A percentile compares a stretch with the other conserved stretches of the same genome.
Evolutionary conservation across 2,329 filamentous ascomycete species (phyloP).

Genomic region (Ascochyta pisi): DNA sequence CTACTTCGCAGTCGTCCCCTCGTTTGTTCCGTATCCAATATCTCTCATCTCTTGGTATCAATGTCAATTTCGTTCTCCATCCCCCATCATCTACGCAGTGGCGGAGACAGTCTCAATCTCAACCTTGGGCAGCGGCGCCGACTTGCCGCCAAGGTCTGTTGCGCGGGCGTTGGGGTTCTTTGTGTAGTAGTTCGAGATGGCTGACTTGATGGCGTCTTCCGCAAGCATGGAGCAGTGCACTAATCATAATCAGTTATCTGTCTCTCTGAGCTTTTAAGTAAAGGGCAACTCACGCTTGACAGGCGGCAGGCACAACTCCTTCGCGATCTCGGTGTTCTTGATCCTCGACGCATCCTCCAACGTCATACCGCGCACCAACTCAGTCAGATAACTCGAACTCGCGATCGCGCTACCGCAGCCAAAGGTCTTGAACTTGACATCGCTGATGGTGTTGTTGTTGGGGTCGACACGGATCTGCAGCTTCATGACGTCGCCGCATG

Average conservation of each 20-base stretch:
- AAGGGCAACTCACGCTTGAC: slow-evolving; percentile 73
- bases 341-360: slow-evolving; percentile 91
- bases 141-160: slow-evolving; percentile 80
- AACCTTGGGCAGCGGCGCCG: slow-evolving; percentile 70
- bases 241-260: slow-evolving; percentile 40
- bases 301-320: slow-evolving; percentile 88
- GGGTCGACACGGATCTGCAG: slow-evolving; percentile 92
- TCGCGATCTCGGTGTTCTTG: slow-evolving; percentile 97
- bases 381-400: slow-evolving; percentile 91
- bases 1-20: neutral
- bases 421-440: slow-evolving; percentile 98
- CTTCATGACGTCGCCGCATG: slow-evolving; percentile 93
- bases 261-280: neutral
- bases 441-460: slow-evolving; percentile 83
- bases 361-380: slow-evolving; percentile 94
- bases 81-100: slow-evolving; percentile 38
- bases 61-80: slow-evolving; percentile 20
- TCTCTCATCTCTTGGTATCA: slow-evolving; percentile 25
- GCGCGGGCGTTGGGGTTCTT: slow-evolving; percentile 80
- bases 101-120: slow-evolving; percentile 63
- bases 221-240: slow-evolving; percentile 93
- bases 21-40: neutral
- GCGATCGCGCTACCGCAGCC: slow-evolving; percentile 95
- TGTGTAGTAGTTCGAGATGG: slow-evolving; percentile 88
- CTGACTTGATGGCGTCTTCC: slow-evolving; percentile 91